A percentile compares a stretch with the other conserved stretches of the same genome.
phyloP scores from a whole-genome alignment of 805 yeast species.

The Metschnikowia sp. region DNA sequence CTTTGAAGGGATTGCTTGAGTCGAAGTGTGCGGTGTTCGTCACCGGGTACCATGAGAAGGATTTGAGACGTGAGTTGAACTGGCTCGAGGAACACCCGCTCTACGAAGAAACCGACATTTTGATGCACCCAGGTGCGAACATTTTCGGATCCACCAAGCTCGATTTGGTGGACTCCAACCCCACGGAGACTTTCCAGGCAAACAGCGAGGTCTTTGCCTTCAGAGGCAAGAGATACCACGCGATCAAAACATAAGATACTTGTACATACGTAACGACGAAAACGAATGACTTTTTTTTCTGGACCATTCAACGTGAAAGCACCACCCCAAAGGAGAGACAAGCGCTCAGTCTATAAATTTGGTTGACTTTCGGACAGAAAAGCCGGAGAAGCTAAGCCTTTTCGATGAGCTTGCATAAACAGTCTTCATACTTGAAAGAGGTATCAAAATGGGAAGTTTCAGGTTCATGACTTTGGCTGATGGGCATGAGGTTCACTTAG shows the following conservation, averaged over 20 bases:
- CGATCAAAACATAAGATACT: conserved; percentile 37
- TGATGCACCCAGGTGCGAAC: conserved; percentile 72
- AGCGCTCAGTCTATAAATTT: too few relatives aligned
- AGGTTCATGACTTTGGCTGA: too few relatives aligned
- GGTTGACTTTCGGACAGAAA: too few relatives aligned
- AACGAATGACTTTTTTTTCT: conserved; percentile 1
- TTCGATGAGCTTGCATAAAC: too few relatives aligned
- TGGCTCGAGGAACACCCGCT: conserved; percentile 65
- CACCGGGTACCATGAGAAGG: conserved; percentile 83
- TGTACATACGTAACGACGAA: conserved; percentile 8
- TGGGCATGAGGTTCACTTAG: too few relatives aligned
- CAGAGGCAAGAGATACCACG: conserved; percentile 96
- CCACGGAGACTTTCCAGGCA: conserved; percentile 90
- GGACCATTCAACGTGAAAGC: too few relatives aligned
- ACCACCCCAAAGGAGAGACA: too few relatives aligned
- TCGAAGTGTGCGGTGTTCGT: conserved; percentile 90
- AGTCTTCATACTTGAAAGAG: too few relatives aligned
- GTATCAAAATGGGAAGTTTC: too few relatives aligned
- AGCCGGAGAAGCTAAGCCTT: too few relatives aligned
- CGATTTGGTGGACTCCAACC: conserved; percentile 89
- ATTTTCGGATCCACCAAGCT: conserved; percentile 84
- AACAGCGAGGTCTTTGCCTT: conserved; percentile 87
- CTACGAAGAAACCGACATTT: conserved; percentile 69
- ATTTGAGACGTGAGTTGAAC: conserved; percentile 62
- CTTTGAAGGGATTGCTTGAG: conserved; percentile 83